Base-by-base conservation (phyloP, 129 eudicot species). In the Saposhnikovia divaricata region DNA sequence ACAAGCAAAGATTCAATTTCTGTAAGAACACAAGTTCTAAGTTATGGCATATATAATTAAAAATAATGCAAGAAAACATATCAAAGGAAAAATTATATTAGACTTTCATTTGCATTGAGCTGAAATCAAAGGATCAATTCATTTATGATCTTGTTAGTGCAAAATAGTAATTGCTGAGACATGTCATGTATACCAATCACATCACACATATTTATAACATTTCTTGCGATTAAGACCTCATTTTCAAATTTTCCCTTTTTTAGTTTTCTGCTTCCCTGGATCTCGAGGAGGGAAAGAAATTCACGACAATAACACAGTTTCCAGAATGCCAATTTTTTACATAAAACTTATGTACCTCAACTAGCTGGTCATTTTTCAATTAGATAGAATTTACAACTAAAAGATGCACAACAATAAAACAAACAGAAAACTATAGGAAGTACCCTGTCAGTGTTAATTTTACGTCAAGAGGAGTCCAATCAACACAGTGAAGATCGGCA, bases 401-500 rank as follows among this genome's bases (percentile, higher is more conserved):
- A 21, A 83, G 42, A 68, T 72, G 44, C 0, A 57, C 76, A 15
- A 50, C 27, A 14, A 46, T 13, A 34, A 34, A 34, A 46, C 51
- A 66, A 81, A 19, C 27, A 38, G 23, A 38, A 34, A 73, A 40
- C 66, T 8, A 13, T 21, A 37, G 14, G 61, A 47, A 27, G 23
- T 34, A 95, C 99, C 99, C 97, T 0, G 99, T 92, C 82, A 95
- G 83, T 70, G 92, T 92, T 63, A 89, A 84, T 82, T 95, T 95
- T n/a, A 83, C 87, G 82, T 95, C 93, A 83, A 83, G 83, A n/a
- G 91, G 96, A 86, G 90, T 92, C 99, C 97, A 95, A 82, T 95
- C 99, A 76, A 95, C 99, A 68, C 97, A 95, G 80, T 95, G 99
- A 48, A 95, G 89, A 80, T 95, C 96, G 82, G 97, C 96, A 83